These are phyloP conservation scores for Nemania sp. DNA, from an alignment of 2,329 filamentous ascomycete genomes.

Conservation along the genomic window DNA sequence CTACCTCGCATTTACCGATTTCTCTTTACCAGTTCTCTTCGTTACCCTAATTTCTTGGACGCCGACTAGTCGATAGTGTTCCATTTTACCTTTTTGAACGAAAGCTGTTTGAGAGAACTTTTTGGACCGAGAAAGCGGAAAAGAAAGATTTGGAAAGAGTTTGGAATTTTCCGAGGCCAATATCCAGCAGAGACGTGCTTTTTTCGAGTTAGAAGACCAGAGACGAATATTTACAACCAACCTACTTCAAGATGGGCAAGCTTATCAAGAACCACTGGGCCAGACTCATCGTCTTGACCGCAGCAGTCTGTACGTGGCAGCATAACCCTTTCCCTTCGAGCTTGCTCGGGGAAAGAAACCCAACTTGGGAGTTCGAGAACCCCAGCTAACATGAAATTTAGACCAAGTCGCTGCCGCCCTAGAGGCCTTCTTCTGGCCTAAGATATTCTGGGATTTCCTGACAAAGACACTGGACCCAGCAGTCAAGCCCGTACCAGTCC, in stretches of 20 bases:
- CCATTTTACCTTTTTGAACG: slow-evolving; percentile 38
- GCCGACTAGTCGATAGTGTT: slow-evolving; percentile 37
- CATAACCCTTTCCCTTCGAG: neutral
- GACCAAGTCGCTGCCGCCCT: slow-evolving; percentile 89
- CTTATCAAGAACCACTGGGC: slow-evolving; percentile 99
- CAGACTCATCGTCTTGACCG: slow-evolving; percentile 89
- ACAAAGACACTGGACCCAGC: slow-evolving; percentile 89
- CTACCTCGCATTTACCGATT: slow-evolving; percentile 58
- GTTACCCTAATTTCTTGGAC: slow-evolving; percentile 35
- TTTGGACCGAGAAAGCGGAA: slow-evolving; percentile 35
- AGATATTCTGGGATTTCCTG: slow-evolving; percentile 97
- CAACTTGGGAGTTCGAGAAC: neutral
- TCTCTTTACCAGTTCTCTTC: slow-evolving; percentile 36
- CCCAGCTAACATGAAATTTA: slow-evolving; percentile 57
- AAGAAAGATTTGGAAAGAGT: slow-evolving; percentile 38
- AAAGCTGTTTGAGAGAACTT: slow-evolving; percentile 31
- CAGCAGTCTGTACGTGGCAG: slow-evolving; percentile 66
- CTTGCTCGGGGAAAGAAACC: neutral
- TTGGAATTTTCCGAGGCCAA: slow-evolving; percentile 40
- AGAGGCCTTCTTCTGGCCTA: slow-evolving; percentile 96
- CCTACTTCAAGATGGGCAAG: slow-evolving; percentile 79
- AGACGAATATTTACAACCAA: slow-evolving; percentile 28
- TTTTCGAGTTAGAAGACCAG: slow-evolving; percentile 22
- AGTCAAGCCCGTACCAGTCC: slow-evolving; percentile 86
- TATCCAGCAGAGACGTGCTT: slow-evolving; percentile 33